Conservation (phyloP, 345 rosid genomes). For the Ceriops zippeliana region DNA sequence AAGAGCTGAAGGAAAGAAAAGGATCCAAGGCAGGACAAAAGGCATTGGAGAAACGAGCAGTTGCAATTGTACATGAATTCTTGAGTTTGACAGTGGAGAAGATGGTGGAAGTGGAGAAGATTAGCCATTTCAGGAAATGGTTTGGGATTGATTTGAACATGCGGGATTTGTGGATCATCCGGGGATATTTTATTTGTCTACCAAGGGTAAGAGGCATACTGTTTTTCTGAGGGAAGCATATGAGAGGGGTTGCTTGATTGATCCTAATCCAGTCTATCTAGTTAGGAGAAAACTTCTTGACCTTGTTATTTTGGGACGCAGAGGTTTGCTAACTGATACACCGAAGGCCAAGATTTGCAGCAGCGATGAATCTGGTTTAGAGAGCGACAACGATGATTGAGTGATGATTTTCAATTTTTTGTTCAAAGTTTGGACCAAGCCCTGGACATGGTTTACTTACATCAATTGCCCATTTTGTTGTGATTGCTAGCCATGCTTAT, state of each 20-base stretch:
- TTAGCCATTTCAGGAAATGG: constrained; percentile 82
- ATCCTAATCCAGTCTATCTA: constrained; percentile 63
- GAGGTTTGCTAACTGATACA: constrained; percentile 19
- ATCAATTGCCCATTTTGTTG: no score
- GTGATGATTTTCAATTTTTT: no score
- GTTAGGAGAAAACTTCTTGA: constrained; percentile 77
- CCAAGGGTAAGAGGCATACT: constrained; percentile 77
- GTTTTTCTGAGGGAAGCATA: constrained; percentile 88
- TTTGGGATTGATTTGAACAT: constrained; percentile 77
- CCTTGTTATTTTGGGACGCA: constrained; percentile 73
- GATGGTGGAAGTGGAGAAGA: constrained; percentile 91
- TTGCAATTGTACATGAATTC: constrained; percentile 75
- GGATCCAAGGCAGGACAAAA: constrained; percentile 42
- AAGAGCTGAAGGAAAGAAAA: constrained; percentile 46
- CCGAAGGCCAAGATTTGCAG: no score
- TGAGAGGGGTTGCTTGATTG: constrained; percentile 61
- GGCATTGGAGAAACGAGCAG: constrained; percentile 69
- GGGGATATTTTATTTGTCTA: constrained; percentile 74
- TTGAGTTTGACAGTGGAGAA: constrained; percentile 79
- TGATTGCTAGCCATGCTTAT: no score
- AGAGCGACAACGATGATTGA: no score
- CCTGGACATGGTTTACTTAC: no score
- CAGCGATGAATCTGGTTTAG: no score
- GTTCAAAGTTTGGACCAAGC: no score
- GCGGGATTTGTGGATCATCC: constrained; percentile 91